A percentile compares a stretch with the other conserved stretches of the same genome.
These are phyloP conservation scores for Prunus davidiana DNA, from an alignment of 306 rosid genomes.

Conservation along the genomic window DNA sequence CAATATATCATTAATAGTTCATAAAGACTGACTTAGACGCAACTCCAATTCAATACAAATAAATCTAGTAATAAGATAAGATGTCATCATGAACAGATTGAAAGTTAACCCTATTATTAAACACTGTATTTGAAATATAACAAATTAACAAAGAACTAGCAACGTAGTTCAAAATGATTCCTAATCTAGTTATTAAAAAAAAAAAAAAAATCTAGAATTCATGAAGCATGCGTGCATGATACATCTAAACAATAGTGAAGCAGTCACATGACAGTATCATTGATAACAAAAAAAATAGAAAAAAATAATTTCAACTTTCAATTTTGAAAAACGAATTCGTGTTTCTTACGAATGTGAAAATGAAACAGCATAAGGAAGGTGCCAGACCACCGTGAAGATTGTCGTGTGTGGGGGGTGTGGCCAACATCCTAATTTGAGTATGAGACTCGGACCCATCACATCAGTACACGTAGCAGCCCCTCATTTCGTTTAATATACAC, in stretches of 20 bases:
- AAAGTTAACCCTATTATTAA: too few species aligned
- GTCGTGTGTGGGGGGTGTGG: neutral
- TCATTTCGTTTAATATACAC: neutral
- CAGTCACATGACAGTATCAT: neutral
- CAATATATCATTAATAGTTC: too few species aligned
- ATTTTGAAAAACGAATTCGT: conserved; percentile 9
- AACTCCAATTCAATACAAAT: too few species aligned
- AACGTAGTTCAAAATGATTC: neutral
- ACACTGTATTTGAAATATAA: neutral
- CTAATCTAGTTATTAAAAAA: too few species aligned
- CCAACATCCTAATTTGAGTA: neutral
- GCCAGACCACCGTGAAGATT: neutral
- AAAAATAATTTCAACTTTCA: conserved; percentile 25
- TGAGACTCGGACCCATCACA: neutral
- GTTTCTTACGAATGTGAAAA: conserved; percentile 5
- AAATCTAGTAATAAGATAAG: too few species aligned
- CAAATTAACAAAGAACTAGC: neutral
- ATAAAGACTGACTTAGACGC: too few species aligned
- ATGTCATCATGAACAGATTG: too few species aligned
- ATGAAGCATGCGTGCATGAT: neutral
- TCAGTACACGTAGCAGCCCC: neutral
- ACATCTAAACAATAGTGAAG: neutral
- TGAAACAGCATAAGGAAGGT: neutral
- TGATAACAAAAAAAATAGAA: neutral
- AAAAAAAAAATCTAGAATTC: neutral